These are phyloP conservation scores for Cercospora sp. DNA, from an alignment of 2,329 filamentous ascomycete genomes.

Conservation along the genomic window DNA sequence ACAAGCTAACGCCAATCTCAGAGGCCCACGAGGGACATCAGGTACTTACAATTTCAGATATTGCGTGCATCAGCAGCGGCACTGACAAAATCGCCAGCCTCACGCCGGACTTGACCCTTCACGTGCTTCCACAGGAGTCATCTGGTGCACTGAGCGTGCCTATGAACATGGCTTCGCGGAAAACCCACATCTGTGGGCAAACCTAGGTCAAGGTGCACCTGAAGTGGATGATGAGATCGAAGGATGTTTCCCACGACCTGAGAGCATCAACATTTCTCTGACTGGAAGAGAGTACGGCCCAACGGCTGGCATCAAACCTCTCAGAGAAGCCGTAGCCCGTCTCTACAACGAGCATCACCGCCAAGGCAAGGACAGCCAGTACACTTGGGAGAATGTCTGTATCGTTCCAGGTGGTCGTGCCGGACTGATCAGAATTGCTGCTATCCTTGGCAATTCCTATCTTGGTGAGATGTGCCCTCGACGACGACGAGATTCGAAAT, in stretches of 20 bases:
- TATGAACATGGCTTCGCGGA: constrained; percentile 84
- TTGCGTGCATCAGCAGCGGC: background rate
- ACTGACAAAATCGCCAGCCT: constrained; percentile 45
- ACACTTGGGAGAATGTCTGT: constrained; percentile 96
- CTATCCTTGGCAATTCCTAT: constrained; percentile 80
- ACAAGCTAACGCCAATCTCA: background rate
- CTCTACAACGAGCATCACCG: constrained; percentile 94
- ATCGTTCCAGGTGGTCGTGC: constrained; percentile 93
- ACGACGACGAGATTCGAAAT: background rate
- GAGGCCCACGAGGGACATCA: constrained; percentile 87
- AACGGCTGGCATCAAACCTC: constrained; percentile 87
- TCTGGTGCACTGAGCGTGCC: constrained; percentile 88
- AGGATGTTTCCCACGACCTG: constrained; percentile 82
- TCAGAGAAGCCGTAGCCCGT: constrained; percentile 83
- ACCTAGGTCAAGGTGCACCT: constrained; percentile 89
- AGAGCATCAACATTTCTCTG: constrained; percentile 73
- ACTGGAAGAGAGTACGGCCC: constrained; percentile 85
- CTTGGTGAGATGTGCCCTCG: constrained; percentile 64
- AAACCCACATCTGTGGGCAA: constrained; percentile 81
- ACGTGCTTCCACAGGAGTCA: constrained; percentile 86
- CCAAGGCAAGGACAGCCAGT: constrained; percentile 81
- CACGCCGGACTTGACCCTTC: constrained; percentile 89
- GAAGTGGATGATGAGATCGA: constrained; percentile 86
- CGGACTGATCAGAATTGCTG: constrained; percentile 90
- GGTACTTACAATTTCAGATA: background rate